Conservation (phyloP, 2,329 filamentous ascomycete genomes). For the Eutypa lata region DNA sequence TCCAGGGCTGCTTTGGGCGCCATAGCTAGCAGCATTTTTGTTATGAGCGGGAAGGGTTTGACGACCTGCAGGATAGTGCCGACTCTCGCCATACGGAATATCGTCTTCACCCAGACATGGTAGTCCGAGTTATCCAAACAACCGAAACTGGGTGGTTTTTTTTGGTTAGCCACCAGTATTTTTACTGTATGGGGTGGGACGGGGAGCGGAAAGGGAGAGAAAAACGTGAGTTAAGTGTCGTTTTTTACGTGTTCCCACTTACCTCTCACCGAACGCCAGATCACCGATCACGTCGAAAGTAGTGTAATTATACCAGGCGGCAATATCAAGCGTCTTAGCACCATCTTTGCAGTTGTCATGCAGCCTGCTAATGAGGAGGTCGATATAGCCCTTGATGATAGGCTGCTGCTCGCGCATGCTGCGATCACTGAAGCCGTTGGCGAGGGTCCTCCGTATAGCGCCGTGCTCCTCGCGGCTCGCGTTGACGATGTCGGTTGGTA, state of each 20-base stretch:
- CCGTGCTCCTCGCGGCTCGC: conserved; percentile 26
- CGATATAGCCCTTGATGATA: conserved; percentile 16
- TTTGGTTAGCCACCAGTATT: background rate
- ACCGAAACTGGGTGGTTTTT: conserved; percentile 5
- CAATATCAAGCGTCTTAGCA: conserved; percentile 5
- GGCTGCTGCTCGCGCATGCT: conserved; percentile 18
- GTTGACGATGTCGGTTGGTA: conserved; percentile 27
- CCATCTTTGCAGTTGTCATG: background rate
- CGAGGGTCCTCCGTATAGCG: conserved; percentile 22
- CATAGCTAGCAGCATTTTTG: background rate
- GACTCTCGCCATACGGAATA: conserved; percentile 4
- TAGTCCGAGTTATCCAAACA: conserved; percentile 9
- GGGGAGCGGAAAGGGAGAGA: background rate
- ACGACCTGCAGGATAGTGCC: background rate
- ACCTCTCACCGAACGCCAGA: conserved; percentile 12
- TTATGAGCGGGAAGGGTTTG: background rate
- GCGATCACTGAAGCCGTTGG: conserved; percentile 17
- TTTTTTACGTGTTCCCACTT: background rate
- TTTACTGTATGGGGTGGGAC: background rate
- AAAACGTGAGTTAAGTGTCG: too few species aligned
- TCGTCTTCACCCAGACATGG: conserved; percentile 14
- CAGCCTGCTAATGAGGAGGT: conserved; percentile 13
- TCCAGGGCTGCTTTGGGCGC: background rate
- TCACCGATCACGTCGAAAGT: conserved; percentile 22
- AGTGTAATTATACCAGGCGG: conserved; percentile 13